Evolutionary conservation across 2,329 filamentous ascomycete species (phyloP), one percentile per base, ranked within the genome.

Genomic region (Fusarium pseudograminearum): DNA sequence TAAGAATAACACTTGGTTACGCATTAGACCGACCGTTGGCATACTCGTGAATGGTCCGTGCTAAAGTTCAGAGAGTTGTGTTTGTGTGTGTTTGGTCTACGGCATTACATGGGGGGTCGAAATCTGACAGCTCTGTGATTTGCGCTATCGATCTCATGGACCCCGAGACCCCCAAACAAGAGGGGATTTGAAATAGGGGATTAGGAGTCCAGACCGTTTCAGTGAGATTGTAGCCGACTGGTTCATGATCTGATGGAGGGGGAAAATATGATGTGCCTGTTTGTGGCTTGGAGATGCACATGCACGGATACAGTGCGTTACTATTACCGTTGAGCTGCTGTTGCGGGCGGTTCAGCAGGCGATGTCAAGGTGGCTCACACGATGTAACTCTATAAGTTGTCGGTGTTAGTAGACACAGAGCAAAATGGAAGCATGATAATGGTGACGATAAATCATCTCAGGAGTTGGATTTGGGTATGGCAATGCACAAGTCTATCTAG

Each of bases 231-330:
- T 61, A 46, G 60, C 41, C 56, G 57, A 41, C 22, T 30, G 38
- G 31, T 51, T 45, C 47, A 73, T 71, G 61, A 62, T 70, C 63
- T 69, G 71, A 72, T 64, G 66, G 60, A 56, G 56, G 57, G 54
- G 45, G 51, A 2, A n/a, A 28, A 40, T 26, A 48, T 54, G 50
- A 26, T 50, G 55, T 65, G 38, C 58, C 45, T 47, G 46, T 53
- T 42, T 47, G 46, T 53, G 47, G 44, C 51, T 61, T 56, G 24
- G 24, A 51, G 14, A 24, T 50, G 22, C 31, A 26, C 47, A 50
- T 50, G 31, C 38, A 41, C 18, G 12, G 38, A 41, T 57, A 57
- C 30, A 34, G 31, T 36, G 24, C 47, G 36, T 31, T 36, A 18
- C 18, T 46, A 61, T 61, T 20, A 47, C 50, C 31, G n/a, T 30